These are phyloP conservation scores for Tagetes patula DNA, from an alignment of 129 eudicot genomes.

Conservation along the genomic window DNA sequence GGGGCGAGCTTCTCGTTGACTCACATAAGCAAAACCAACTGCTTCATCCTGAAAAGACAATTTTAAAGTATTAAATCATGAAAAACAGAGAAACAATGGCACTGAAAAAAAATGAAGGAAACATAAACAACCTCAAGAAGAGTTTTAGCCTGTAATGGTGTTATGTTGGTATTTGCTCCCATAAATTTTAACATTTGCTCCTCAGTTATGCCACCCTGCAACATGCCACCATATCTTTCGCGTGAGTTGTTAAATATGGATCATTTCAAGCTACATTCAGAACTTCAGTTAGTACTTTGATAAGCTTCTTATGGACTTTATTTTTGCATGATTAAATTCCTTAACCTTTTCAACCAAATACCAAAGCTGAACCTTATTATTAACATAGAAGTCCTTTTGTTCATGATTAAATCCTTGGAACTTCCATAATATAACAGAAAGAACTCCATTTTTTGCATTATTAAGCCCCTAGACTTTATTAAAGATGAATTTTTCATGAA, in stretches of 20 bases:
- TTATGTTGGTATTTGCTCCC: slow-evolving; percentile 84
- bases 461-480: background rate
- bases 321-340: background rate
- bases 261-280: background rate
- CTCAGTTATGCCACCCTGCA: slow-evolving; percentile 96
- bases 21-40: slow-evolving; percentile 87
- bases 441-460: background rate
- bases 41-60: slow-evolving; percentile 64
- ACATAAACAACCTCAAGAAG: slow-evolving; percentile 76
- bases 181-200: slow-evolving; percentile 97
- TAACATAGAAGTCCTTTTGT: background rate
- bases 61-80: slow-evolving; percentile 4
- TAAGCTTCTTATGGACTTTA: background rate
- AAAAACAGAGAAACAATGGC: slow-evolving; percentile 11
- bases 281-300: background rate
- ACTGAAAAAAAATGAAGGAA: slow-evolving; percentile 23
- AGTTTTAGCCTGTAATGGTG: slow-evolving; percentile 78
- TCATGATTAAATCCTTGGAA: background rate
- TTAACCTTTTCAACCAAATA: background rate
- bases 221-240: slow-evolving; percentile 13
- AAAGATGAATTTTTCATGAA: background rate
- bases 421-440: background rate
- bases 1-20: slow-evolving; percentile 96
- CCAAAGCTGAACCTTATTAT: background rate
- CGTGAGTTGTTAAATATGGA: background rate